phyloP scores from a whole-genome alignment of 306 rosid genomes.

The Lotus japonicus region DNA sequence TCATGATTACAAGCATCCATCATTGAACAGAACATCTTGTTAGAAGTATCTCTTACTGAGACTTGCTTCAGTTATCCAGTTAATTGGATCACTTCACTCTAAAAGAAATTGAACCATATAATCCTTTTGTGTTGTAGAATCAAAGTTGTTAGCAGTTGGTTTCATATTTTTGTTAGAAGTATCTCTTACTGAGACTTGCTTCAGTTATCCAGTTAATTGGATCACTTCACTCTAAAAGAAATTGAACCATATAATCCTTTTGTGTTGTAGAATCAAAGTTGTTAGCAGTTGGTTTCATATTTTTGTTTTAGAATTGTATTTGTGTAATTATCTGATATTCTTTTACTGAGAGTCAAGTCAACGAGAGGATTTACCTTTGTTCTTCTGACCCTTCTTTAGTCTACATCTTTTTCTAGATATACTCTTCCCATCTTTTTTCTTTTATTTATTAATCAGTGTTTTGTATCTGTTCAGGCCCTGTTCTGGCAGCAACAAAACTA shows the following conservation, averaged over 20 bases:
- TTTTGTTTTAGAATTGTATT: not conserved
- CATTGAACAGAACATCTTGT: not conserved
- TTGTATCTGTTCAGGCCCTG: constrained; percentile 51
- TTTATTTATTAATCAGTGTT: not conserved
- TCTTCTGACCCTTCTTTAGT: not conserved
- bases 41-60: not conserved
- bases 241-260: not conserved
- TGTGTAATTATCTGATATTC: not conserved
- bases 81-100: not conserved
- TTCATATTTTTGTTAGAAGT: not conserved
- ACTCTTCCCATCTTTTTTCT: not conserved
- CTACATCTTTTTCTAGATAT: not conserved
- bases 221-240: not conserved
- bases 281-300: not conserved
- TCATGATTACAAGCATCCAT: not conserved
- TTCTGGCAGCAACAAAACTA: constrained; percentile 94
- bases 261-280: not conserved
- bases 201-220: not conserved
- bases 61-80: not conserved
- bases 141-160: not conserved
- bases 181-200: not conserved
- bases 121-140: not conserved
- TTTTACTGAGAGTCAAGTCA: not conserved
- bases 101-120: not conserved
- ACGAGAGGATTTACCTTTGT: not conserved